These are phyloP conservation scores for Macadamia integrifolia DNA, from an alignment of 164 flowering plant species.

Conservation along the genomic window DNA sequence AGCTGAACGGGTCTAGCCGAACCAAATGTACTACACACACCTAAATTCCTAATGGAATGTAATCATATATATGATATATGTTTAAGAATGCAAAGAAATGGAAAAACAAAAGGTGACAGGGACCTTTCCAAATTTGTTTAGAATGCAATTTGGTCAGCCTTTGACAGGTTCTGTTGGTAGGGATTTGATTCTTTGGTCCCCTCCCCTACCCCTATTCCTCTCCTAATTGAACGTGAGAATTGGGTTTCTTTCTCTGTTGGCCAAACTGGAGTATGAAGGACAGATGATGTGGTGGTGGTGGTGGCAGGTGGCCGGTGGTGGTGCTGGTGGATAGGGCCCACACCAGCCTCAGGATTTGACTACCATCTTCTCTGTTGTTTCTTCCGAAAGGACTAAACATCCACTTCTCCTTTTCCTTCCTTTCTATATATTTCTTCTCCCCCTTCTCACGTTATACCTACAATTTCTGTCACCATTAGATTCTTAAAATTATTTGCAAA, in stretches of 20 bases:
- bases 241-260: slow-evolving; percentile 30
- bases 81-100: too few species aligned
- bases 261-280: slow-evolving; percentile 25
- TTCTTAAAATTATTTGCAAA: background rate
- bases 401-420: background rate
- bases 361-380: background rate
- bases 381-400: background rate
- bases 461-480: background rate
- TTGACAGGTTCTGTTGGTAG: slow-evolving; percentile 27
- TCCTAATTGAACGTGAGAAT: slow-evolving; percentile 6
- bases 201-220: slow-evolving; percentile 4
- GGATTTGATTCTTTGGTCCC: slow-evolving; percentile 38
- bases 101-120: background rate
- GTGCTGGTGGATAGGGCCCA: slow-evolving; percentile 30
- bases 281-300: slow-evolving; percentile 21
- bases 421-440: too few species aligned
- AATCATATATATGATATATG: too few species aligned
- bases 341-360: slow-evolving; percentile 9
- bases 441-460: background rate
- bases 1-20: too few species aligned
- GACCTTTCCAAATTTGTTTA: slow-evolving; percentile 31
- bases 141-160: slow-evolving; percentile 30
- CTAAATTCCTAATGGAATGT: too few species aligned
- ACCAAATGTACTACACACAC: too few species aligned
- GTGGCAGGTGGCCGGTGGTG: slow-evolving; percentile 13